Evolutionary conservation across 164 flowering plant genomes (phyloP).

Genomic region (Aristolochia californica): DNA sequence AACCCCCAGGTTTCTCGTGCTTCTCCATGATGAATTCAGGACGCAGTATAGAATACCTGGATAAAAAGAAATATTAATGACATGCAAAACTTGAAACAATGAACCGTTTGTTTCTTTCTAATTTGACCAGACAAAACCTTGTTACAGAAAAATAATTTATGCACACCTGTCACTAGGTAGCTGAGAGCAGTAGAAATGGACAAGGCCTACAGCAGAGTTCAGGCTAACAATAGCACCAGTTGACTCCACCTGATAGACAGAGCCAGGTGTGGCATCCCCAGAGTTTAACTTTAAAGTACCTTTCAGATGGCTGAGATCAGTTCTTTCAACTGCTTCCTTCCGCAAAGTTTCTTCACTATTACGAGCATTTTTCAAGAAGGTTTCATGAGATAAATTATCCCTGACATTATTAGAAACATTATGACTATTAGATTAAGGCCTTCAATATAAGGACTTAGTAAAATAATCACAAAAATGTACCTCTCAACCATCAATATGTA

Average conservation of each 20-base stretch:
- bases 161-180: constrained; percentile 93
- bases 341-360: constrained; percentile 98
- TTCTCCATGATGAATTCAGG: constrained; percentile 94
- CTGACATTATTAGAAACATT: constrained; percentile 20
- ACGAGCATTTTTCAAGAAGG: constrained; percentile 86
- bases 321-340: constrained; percentile 93
- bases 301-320: constrained; percentile 91
- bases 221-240: constrained; percentile 97
- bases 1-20: constrained; percentile 82
- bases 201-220: constrained; percentile 96
- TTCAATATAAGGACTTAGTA: background rate
- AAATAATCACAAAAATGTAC: constrained; percentile 25
- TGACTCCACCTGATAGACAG: constrained; percentile 89
- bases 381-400: constrained; percentile 80
- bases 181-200: constrained; percentile 97
- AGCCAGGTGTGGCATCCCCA: constrained; percentile 50
- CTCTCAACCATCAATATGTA: constrained; percentile 98
- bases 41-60: constrained; percentile 89
- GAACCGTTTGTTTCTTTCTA: too few relatives aligned
- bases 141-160: too few relatives aligned
- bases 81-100: too few relatives aligned
- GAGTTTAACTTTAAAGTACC: constrained; percentile 50
- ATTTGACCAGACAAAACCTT: too few relatives aligned
- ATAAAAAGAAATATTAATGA: background rate
- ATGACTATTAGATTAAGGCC: too few relatives aligned